Base-by-base conservation (phyloP, 495 filamentous ascomycete genomes). In the Staphylotrichum longicolle region DNA sequence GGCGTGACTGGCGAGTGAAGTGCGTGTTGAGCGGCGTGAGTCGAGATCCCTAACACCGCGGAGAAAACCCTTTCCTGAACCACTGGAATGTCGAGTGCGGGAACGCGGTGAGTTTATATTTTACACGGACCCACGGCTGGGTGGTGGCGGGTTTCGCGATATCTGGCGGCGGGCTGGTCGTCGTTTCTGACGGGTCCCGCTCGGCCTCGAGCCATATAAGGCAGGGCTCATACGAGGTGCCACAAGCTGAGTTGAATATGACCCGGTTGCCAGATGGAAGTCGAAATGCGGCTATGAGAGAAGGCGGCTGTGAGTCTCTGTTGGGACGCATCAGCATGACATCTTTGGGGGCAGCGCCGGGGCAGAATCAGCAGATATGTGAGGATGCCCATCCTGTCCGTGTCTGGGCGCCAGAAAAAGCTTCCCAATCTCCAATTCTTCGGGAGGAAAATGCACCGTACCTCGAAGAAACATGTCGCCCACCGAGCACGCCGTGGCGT, bases 141-240 rank as follows among this genome's bases (percentile, higher is more conserved):
- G 30, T 49, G 34, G 52, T 57, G 39, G 53, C 20, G 53, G 48
- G 14, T 30, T 57, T 58, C 45, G 53, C 48, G 48, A 65, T 51
- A 58, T 60, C 46, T 54, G 15, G 57, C 27, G 30, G 15, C 45
- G 57, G 51, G 15, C 7, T 54, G 54, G 62, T 63, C 61, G 65
- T 61, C 54, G 57, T 54, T 37, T 57, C 27, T 66, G 57, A 67
- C 67, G 65, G 62, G 42, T 42, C 55, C 51, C 44, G 65, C 64
- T 69, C 58, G 61, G 44, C 61, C 54, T 62, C 52, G 53, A 58
- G 62, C 64, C 67, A 68, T 68, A 52, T 46, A n/a, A 40, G 57
- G 57, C 47, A 35, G 20, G 37, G 57, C 14, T 27, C 30, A 20
- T 15, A 37, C 40, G 54, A 47, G 41, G 53, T 59, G 40, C 49